Conservation (phyloP, 176 grass and related monocot genomes). For the Stipa capillata region DNA sequence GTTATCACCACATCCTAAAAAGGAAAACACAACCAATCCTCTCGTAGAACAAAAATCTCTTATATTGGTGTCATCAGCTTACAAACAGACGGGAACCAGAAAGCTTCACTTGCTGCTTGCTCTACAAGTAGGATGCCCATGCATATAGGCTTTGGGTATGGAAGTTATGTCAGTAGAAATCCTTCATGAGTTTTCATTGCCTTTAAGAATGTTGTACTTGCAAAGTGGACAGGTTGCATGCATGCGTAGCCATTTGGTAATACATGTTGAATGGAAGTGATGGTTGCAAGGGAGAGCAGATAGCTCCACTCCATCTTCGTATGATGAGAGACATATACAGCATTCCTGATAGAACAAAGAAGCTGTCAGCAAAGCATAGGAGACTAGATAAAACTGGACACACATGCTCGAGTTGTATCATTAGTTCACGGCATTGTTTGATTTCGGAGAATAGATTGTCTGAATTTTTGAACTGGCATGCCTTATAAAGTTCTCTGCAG, state of each 20-base stretch:
- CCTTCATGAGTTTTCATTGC: conserved; percentile 17
- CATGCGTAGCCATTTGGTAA: conserved; percentile 77
- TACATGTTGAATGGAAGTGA: conserved; percentile 84
- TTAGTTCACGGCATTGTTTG: neutral
- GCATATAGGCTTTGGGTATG: neutral
- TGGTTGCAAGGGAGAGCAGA: conserved; percentile 90
- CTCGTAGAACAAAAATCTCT: conserved; percentile 15
- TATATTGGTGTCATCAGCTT: conserved; percentile 1
- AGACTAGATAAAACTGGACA: neutral
- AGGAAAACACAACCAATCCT: neutral
- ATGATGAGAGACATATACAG: conserved; percentile 72
- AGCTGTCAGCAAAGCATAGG: neutral
- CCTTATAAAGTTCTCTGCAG: neutral
- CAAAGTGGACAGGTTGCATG: conserved; percentile 86
- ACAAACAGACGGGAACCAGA: neutral
- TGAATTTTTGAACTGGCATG: neutral
- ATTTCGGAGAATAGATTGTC: neutral
- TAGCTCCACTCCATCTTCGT: conserved; percentile 64
- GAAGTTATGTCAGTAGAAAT: conserved; percentile 28
- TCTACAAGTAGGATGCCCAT: neutral
- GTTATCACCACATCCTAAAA: conserved; percentile 6
- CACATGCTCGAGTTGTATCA: neutral
- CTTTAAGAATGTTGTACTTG: conserved; percentile 97
- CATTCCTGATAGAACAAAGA: conserved; percentile 51
- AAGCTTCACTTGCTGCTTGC: conserved; percentile 2